phyloP scores from a whole-genome alignment of 192 early-diverging fungal species.

The Linnemannia exigua region DNA sequence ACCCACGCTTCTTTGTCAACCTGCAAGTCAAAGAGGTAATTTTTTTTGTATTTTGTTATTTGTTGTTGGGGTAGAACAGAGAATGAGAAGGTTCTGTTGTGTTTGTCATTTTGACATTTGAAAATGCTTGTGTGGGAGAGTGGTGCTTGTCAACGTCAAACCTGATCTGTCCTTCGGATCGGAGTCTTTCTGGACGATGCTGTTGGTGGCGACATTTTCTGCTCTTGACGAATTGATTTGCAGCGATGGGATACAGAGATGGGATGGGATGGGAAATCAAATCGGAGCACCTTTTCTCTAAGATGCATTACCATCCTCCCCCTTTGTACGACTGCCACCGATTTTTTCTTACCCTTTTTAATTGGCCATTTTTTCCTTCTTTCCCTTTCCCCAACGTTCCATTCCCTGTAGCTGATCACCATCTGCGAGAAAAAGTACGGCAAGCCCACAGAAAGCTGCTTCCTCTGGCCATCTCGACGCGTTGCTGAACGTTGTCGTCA shows the following conservation, averaged over 20 bases:
- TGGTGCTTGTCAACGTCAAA: too few species aligned
- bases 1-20: slow-evolving; percentile 95
- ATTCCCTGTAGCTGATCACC: slow-evolving; percentile 38
- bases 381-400: background rate
- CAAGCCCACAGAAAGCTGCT: slow-evolving; percentile 72
- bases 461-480: slow-evolving; percentile 82
- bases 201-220: slow-evolving; percentile 4
- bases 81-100: background rate
- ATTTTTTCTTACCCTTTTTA: background rate
- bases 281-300: background rate
- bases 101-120: background rate
- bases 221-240: slow-evolving; percentile 1
- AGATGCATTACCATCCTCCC: background rate
- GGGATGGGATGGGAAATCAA: background rate
- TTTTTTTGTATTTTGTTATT: background rate
- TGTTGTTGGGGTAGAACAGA: background rate
- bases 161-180: background rate
- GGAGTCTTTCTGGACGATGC: background rate
- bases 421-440: slow-evolving; percentile 75
- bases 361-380: background rate
- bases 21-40: slow-evolving; percentile 76
- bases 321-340: background rate
- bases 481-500: slow-evolving; percentile 76
- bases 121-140: background rate
- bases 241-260: background rate